Conservation (phyloP, 495 filamentous ascomycete species). For the Trichoderma asperelloides region DNA sequence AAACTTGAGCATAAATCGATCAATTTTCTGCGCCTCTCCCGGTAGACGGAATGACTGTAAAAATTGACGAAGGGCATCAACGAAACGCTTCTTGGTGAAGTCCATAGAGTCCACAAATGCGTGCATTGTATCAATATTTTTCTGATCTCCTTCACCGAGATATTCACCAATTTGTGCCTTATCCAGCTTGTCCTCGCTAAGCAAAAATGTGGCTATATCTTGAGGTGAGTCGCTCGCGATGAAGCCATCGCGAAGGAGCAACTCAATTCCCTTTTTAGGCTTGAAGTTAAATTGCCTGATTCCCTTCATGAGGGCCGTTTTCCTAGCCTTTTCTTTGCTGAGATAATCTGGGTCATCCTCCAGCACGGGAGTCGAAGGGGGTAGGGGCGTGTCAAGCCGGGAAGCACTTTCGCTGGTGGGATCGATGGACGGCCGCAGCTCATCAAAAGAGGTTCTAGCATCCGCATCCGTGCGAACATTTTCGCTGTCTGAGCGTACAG, state of each 20-base stretch:
- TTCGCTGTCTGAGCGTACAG: conserved; percentile 26
- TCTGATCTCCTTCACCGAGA: conserved; percentile 83
- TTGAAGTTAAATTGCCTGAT: conserved; percentile 97
- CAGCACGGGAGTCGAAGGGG: conserved; percentile 61
- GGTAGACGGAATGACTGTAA: conserved; percentile 91
- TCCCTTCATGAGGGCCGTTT: conserved; percentile 82
- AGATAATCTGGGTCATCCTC: conserved; percentile 89
- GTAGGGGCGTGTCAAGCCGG: conserved; percentile 52
- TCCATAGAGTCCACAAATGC: conserved; percentile 95
- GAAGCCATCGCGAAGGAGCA: conserved; percentile 74
- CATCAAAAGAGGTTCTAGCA: conserved; percentile 55
- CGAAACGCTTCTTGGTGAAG: conserved; percentile 86
- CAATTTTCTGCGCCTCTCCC: conserved; percentile 97
- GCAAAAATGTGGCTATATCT: conserved; percentile 78
- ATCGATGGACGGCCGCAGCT: conserved; percentile 75
- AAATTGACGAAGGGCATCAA: conserved; percentile 83
- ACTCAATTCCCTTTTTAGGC: conserved; percentile 86
- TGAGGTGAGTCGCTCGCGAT: conserved; percentile 65
- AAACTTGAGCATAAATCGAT: conserved; percentile 99
- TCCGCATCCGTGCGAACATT: conserved; percentile 58
- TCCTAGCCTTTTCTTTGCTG: conserved; percentile 85
- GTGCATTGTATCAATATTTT: conserved; percentile 96
- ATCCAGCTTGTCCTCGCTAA: conserved; percentile 66
- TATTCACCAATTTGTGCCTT: conserved; percentile 92
- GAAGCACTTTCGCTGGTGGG: conserved; percentile 42